Percentiles rank a stretch among this genome's conserved stretches.
Evolutionary conservation across 768 basidiomycete species (phyloP).

Genomic region (Mycena venus): DNA sequence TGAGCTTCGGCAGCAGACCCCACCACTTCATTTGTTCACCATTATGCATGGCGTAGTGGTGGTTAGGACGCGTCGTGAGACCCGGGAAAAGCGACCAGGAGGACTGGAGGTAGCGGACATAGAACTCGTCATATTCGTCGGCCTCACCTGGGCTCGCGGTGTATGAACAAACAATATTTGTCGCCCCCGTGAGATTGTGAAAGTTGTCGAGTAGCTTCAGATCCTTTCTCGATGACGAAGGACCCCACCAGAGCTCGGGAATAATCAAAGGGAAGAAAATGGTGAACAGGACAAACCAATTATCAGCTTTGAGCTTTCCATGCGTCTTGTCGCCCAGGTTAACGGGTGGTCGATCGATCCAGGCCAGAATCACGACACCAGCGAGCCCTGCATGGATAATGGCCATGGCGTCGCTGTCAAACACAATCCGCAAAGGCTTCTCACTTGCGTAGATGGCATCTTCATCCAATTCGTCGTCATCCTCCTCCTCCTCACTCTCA

Average conservation of each 20-base stretch:
- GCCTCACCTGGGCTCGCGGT: conserved; percentile 1
- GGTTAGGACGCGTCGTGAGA: conserved; percentile 13
- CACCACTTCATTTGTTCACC: conserved; percentile 27
- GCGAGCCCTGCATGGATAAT: conserved; percentile 13
- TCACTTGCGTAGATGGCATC: conserved; percentile 2
- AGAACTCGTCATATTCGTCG: neutral
- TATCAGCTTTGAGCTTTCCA: conserved; percentile 35
- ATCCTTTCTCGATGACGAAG: neutral
- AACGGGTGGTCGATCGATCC: conserved; percentile 25
- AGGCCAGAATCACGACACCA: conserved; percentile 14
- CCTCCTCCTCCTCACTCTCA: neutral
- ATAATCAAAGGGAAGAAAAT: conserved; percentile 27
- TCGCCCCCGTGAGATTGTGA: conserved; percentile 15
- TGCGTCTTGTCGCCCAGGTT: conserved; percentile 34
- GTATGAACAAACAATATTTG: conserved; percentile 24
- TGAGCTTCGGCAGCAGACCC: conserved; percentile 27
- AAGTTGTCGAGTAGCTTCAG: conserved; percentile 10
- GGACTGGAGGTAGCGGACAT: neutral
- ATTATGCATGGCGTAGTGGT: conserved; percentile 21
- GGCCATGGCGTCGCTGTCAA: neutral
- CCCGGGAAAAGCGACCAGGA: conserved; percentile 17
- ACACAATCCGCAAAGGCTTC: conserved; percentile 3
- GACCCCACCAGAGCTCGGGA: conserved; percentile 3
- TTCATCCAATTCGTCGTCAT: neutral
- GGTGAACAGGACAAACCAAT: conserved; percentile 28